Base-by-base conservation (phyloP, 1,284 basidiomycete species). In the Wolfiporia cocos region DNA sequence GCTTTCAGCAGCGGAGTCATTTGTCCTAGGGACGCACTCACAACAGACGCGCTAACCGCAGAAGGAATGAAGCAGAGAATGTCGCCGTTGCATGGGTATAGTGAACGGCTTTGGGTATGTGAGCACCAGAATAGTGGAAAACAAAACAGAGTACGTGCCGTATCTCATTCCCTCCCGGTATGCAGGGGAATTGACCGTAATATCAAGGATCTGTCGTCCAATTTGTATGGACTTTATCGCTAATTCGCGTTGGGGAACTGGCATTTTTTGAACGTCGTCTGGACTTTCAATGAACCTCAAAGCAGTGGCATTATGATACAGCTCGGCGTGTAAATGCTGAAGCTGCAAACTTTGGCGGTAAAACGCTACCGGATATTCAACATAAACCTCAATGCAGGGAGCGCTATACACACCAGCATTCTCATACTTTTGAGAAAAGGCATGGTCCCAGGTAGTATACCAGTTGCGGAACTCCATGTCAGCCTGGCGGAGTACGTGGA, bases 71-170 rank as follows among this genome's bases (percentile, higher is more conserved):
- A 12, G 90, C 92, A 17, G 88, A 80, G 63, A 96, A 96, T 0
- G 92, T 93, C 2, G 92, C 92, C 29, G 90, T 91, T 35, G 88
- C 89, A 59, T 95, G 90, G 6, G 89, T 88, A 56, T 91, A 92
- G 56, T 88, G 84, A 28, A 92, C 88, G 24, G 86, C 91, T 88
- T 55, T 47, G 51, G 56, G 37, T 51, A 47, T 56, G 58, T 39
- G 59, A 56, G 44, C 56, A 14, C 46, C 29, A 44, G 50, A 17
- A 28, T n/a, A 21, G 14, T 18, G 10, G 17, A 22, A 11, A 5
- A n/a, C 9, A 4, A 4, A 28, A 14, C 31, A 12, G 15, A 5
- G 2, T 37, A 62, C 74, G 41, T 56, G 84, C 85, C 86, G 56
- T 92, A 94, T 70, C 87, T 88, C 73, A 95, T 84, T 15, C 88